Evolutionary conservation across 768 basidiomycete genomes (phyloP).

Genomic region (Russula foetens): DNA sequence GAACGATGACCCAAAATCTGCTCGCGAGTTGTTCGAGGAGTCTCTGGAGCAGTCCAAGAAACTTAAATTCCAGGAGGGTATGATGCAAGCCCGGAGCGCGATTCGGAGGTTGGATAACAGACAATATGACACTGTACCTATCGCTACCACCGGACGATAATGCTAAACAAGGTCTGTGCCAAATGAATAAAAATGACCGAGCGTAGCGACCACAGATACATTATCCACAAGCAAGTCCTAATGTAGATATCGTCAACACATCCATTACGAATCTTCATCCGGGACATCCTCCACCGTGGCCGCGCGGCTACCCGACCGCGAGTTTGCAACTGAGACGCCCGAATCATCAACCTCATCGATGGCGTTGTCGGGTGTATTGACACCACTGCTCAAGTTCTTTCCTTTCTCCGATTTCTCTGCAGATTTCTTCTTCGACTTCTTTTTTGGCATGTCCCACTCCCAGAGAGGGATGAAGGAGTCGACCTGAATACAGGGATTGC

Average conservation of each 20-base stretch:
- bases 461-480: constrained; percentile 96
- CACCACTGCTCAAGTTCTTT: constrained; percentile 31
- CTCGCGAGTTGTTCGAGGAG: constrained; percentile 9
- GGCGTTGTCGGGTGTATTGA: constrained; percentile 33
- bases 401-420: constrained; percentile 42
- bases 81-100: constrained; percentile 12
- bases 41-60: constrained; percentile 16
- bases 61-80: constrained; percentile 16
- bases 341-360: constrained; percentile 33
- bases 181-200: constrained; percentile 14
- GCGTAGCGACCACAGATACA: constrained; percentile 2
- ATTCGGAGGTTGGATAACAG: constrained; percentile 12
- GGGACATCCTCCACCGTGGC: constrained; percentile 29
- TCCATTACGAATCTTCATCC: constrained; percentile 25
- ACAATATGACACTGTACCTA: neutral
- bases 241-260: neutral
- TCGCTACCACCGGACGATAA: neutral
- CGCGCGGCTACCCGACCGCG: constrained; percentile 27
- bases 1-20: constrained; percentile 9
- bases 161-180: constrained; percentile 7
- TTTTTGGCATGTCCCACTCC: constrained; percentile 89
- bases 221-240: neutral
- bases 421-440: constrained; percentile 47
- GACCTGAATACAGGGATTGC: constrained; percentile 43
- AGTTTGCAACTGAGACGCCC: constrained; percentile 28